A percentile compares a stretch with the other conserved stretches of the same genome.
phyloP scores from a whole-genome alignment of 2,329 filamentous ascomycete species.

The Phialophora expanda region DNA sequence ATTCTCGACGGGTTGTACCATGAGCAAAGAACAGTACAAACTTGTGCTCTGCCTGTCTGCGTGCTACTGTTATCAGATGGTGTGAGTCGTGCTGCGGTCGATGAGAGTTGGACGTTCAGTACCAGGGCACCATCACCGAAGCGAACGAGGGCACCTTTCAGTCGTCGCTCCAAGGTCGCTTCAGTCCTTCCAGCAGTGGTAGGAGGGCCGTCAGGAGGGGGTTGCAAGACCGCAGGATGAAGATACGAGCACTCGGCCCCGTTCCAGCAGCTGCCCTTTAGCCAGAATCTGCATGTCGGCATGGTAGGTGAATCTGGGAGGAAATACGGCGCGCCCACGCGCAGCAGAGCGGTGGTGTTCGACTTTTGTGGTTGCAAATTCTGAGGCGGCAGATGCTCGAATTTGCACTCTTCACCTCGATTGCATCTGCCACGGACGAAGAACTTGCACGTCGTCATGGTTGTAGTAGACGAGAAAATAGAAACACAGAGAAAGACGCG shows the following conservation, averaged over 20 bases:
- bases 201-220: not conserved
- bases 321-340: not conserved
- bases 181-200: not conserved
- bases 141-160: constrained; percentile 13
- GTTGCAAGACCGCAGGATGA: constrained; percentile 4
- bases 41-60: constrained; percentile 2
- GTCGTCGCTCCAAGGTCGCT: not conserved
- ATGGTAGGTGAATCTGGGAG: not conserved
- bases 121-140: constrained; percentile 20
- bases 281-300: constrained; percentile 9
- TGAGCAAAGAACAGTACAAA: constrained; percentile 23
- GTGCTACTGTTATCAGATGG: not conserved
- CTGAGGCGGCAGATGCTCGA: constrained; percentile 3
- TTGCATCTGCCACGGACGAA: constrained; percentile 16
- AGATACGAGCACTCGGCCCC: constrained; percentile 5
- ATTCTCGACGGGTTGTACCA: constrained; percentile 27
- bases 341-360: not conserved
- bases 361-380: not conserved
- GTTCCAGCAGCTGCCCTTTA: constrained; percentile 4
- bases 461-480: not conserved
- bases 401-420: constrained; percentile 15
- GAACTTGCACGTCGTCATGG: constrained; percentile 20
- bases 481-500: not conserved
- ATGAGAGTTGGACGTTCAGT: constrained; percentile 13
- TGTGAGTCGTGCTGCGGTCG: not conserved